These are phyloP conservation scores for Pulveroboletus sp. DNA, from an alignment of 768 basidiomycete genomes.

Conservation along the genomic window DNA sequence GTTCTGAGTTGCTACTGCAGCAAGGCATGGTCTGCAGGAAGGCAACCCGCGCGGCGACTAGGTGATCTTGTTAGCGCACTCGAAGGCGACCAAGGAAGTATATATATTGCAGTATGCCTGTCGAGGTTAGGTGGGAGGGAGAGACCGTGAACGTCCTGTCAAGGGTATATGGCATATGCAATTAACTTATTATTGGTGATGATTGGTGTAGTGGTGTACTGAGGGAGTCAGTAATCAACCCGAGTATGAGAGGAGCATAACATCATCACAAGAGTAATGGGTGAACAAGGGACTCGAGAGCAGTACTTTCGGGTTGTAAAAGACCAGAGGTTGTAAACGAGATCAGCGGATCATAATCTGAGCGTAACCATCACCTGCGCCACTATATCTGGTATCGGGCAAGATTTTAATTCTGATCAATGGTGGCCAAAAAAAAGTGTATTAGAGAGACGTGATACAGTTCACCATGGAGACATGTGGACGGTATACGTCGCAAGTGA, in stretches of 20 bases:
- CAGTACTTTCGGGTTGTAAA: neutral
- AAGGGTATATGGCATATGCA: neutral
- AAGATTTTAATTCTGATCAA: constrained; percentile 5
- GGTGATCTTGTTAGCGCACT: neutral
- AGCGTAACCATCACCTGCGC: neutral
- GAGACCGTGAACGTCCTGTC: neutral
- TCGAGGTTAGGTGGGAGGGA: neutral
- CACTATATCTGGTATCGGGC: too few species aligned
- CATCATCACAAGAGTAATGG: constrained; percentile 7
- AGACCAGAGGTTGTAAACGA: constrained; percentile 4
- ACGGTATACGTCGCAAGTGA: neutral
- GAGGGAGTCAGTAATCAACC: constrained; percentile 2
- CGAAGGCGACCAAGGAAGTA: neutral
- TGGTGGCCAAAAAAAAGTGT: neutral
- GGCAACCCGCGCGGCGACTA: constrained; percentile 15
- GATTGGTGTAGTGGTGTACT: constrained; percentile 8
- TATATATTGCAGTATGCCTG: constrained; percentile 10
- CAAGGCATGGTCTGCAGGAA: constrained; percentile 4
- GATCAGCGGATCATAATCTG: constrained; percentile 7
- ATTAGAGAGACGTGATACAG: constrained; percentile 20
- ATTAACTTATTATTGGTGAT: neutral
- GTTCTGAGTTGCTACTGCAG: constrained; percentile 9
- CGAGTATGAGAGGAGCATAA: constrained; percentile 8
- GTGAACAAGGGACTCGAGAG: neutral
- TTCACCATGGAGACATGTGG: neutral